Evolutionary conservation across 169 alveolate species (phyloP).

Genomic region (Eimeria acervulina): DNA sequence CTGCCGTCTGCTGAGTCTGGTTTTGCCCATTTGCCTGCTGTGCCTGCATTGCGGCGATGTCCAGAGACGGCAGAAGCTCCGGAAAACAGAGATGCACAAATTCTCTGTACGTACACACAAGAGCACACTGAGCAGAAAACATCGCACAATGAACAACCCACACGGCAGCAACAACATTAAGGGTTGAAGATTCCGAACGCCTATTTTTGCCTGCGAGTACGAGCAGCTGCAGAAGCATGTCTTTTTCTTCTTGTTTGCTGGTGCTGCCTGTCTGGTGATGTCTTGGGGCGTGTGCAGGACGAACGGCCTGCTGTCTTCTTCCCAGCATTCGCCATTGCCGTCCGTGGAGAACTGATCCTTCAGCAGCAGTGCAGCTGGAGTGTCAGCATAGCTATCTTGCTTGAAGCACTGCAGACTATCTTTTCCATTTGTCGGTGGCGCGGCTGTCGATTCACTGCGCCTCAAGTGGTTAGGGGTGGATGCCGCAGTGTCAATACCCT

Average conservation of each 20-base stretch:
- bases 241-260: neutral
- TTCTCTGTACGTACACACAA: constrained; percentile 48
- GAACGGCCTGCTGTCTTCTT: constrained; percentile 46
- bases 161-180: neutral
- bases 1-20: neutral
- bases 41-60: constrained; percentile 76
- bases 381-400: neutral
- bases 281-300: neutral
- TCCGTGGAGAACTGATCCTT: neutral
- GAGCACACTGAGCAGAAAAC: neutral
- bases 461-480: constrained; percentile 59
- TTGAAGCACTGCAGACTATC: neutral
- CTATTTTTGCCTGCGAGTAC: neutral
- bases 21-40: constrained; percentile 16
- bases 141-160: neutral
- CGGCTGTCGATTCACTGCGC: neutral
- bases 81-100: constrained; percentile 76
- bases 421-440: neutral
- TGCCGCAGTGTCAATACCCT: constrained; percentile 65
- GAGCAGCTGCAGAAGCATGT: neutral
- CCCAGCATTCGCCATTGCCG: neutral
- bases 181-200: too few relatives aligned
- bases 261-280: neutral
- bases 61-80: constrained; percentile 72
- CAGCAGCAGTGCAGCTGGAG: constrained; percentile 30